Conservation (phyloP, 1,139 yeast species). For the Scheffersomyces segobiensis region DNA sequence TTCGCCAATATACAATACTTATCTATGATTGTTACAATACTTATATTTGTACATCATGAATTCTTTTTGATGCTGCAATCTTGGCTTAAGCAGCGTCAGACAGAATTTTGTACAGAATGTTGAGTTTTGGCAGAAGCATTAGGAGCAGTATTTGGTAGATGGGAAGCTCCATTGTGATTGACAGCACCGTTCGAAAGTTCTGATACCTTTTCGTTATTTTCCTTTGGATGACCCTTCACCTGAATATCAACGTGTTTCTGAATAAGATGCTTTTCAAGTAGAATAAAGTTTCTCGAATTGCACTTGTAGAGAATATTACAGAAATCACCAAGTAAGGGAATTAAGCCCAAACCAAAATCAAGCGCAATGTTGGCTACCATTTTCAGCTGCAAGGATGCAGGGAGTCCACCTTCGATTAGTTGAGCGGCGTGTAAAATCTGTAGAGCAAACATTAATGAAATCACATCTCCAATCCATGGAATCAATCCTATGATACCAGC, state of each 20-base stretch:
- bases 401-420: conserved; percentile 65
- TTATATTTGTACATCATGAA: neutral
- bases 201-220: neutral
- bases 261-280: conserved; percentile 59
- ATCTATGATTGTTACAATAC: too few relatives aligned
- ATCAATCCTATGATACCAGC: conserved; percentile 67
- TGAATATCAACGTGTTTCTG: conserved; percentile 31
- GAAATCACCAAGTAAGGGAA: conserved; percentile 73
- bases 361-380: conserved; percentile 63
- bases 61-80: neutral
- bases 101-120: neutral
- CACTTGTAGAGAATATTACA: conserved; percentile 71
- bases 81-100: neutral
- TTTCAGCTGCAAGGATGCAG: conserved; percentile 43
- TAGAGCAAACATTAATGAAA: conserved; percentile 53
- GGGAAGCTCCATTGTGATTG: neutral
- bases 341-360: conserved; percentile 69
- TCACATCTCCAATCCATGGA: conserved; percentile 63
- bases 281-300: conserved; percentile 68
- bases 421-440: conserved; percentile 51
- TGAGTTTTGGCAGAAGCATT: neutral
- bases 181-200: neutral
- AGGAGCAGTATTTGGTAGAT: neutral
- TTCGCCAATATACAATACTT: neutral
- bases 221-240: neutral